These are phyloP conservation scores for Teunomyces aglyptinius DNA, from an alignment of 805 yeast species.

Conservation along the genomic window DNA sequence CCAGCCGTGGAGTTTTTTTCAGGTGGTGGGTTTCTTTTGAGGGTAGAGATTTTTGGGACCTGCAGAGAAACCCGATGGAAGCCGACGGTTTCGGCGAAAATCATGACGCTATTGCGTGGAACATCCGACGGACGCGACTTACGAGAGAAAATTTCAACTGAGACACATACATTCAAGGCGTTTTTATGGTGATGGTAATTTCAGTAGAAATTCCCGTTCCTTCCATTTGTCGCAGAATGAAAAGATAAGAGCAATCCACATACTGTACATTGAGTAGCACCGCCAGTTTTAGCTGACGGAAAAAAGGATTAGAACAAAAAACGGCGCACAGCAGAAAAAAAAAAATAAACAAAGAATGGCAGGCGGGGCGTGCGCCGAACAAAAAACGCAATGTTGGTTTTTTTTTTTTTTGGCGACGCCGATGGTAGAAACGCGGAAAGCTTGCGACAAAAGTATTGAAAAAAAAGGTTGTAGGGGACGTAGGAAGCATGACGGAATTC, in stretches of 20 bases:
- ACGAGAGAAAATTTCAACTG: too few species aligned
- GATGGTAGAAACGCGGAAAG: too few species aligned
- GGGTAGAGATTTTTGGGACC: neutral
- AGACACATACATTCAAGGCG: too few species aligned
- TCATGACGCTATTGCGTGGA: neutral
- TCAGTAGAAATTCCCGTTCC: too few species aligned
- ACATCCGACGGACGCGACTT: too few species aligned
- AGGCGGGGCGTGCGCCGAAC: neutral
- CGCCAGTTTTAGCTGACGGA: neutral
- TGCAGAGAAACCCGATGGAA: conserved; percentile 3
- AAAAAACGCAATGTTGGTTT: neutral
- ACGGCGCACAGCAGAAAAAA: neutral
- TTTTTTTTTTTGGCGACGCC: too few species aligned
- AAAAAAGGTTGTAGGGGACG: neutral
- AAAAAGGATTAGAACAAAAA: neutral
- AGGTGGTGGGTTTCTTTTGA: neutral
- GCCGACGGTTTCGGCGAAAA: conserved; percentile 4
- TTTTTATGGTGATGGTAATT: too few species aligned
- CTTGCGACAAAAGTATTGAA: too few species aligned
- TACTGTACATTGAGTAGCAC: too few species aligned
- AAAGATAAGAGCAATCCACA: too few species aligned
- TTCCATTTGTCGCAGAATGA: too few species aligned
- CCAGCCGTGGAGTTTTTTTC: conserved; percentile 2
- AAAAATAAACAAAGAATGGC: neutral
- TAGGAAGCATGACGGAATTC: conserved; percentile 35